Evolutionary conservation across 768 basidiomycete genomes (phyloP).

Genomic region (Trametes villosa): DNA sequence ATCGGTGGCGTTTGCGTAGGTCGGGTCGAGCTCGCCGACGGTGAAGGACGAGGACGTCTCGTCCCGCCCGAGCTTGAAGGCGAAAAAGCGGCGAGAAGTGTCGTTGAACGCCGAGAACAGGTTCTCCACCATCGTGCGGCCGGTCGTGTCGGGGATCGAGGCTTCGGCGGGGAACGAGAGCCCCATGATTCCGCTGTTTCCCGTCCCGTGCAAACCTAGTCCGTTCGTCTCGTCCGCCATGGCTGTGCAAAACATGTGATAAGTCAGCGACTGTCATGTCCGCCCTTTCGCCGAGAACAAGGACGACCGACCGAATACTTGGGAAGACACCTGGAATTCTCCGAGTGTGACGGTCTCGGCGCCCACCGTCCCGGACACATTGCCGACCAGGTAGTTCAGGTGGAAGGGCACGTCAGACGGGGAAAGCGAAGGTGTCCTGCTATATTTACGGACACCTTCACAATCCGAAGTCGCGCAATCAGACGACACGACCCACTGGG

Average conservation of each 20-base stretch:
- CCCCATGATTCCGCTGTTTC: conserved; percentile 60
- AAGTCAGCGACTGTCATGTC: conserved; percentile 1
- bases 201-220: conserved; percentile 48
- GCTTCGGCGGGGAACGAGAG: conserved; percentile 54
- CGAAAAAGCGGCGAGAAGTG: conserved; percentile 47
- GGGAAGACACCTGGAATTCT: conserved; percentile 47
- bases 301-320: conserved; percentile 48
- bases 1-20: conserved; percentile 36
- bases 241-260: conserved; percentile 42
- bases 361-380: conserved; percentile 50
- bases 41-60: conserved; percentile 49
- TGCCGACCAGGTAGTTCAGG: conserved; percentile 54
- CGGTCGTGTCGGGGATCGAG: conserved; percentile 48
- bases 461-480: conserved; percentile 52
- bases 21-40: conserved; percentile 52
- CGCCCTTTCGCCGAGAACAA: not conserved
- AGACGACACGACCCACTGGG: conserved; percentile 56
- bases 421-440: conserved; percentile 35
- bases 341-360: conserved; percentile 53
- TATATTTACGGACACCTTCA: conserved; percentile 46
- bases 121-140: conserved; percentile 52
- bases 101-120: conserved; percentile 48
- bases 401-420: conserved; percentile 44
- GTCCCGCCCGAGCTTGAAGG: conserved; percentile 51
- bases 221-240: conserved; percentile 48